phyloP scores from a whole-genome alignment of 805 yeast genomes.

The Candida namnaoensis region DNA sequence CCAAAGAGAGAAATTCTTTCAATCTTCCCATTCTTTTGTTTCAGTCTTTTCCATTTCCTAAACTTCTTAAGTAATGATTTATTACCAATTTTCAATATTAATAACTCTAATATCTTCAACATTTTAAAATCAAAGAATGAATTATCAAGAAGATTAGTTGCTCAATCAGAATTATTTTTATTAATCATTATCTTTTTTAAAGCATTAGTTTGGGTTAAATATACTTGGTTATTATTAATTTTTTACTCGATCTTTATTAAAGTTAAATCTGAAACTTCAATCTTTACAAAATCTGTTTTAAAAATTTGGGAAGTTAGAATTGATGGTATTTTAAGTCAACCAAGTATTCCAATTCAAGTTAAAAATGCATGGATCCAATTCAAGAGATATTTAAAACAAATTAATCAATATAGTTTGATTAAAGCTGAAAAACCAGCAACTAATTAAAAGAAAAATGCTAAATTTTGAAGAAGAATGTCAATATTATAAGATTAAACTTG shows the following conservation, averaged over 20 bases:
- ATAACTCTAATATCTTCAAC: constrained; percentile 23
- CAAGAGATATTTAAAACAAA: constrained; percentile 24
- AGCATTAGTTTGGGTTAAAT: constrained; percentile 48
- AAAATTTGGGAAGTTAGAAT: constrained; percentile 60
- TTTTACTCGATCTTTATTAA: constrained; percentile 59
- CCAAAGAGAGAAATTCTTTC: constrained; percentile 56
- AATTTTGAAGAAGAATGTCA: too few relatives aligned
- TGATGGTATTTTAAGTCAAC: constrained; percentile 47
- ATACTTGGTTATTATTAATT: constrained; percentile 52
- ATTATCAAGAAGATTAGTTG: constrained; percentile 47
- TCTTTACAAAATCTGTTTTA: constrained; percentile 60
- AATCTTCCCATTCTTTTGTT: constrained; percentile 64
- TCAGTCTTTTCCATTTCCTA: constrained; percentile 75
- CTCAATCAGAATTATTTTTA: constrained; percentile 44
- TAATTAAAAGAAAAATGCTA: too few relatives aligned
- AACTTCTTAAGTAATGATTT: constrained; percentile 58
- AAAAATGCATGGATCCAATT: constrained; percentile 40
- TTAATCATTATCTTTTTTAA: constrained; percentile 38
- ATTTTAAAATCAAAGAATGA: constrained; percentile 51
- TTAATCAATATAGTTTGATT: too few relatives aligned
- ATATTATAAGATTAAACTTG: too few relatives aligned
- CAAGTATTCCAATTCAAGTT: constrained; percentile 40
- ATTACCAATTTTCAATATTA: constrained; percentile 45
- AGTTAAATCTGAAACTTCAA: constrained; percentile 67
- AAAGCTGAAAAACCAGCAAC: too few relatives aligned